A percentile compares a stretch with the other conserved stretches of the same genome.
Conservation (phyloP, 805 yeast genomes). For the Pichia insulana region DNA sequence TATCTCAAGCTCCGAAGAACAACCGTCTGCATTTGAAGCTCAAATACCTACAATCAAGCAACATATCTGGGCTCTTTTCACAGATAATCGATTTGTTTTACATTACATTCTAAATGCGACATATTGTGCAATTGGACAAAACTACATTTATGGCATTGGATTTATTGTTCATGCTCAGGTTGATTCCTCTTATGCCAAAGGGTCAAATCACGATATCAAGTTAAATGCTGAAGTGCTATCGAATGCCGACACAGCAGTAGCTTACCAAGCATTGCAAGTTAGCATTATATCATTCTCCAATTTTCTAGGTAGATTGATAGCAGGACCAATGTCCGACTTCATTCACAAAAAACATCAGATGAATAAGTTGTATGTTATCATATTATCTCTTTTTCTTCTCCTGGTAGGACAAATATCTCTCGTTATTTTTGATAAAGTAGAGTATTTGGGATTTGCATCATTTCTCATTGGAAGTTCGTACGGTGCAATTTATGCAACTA, state of each 20-base stretch:
- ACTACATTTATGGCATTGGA: slow-evolving; percentile 67
- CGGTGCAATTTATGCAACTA: slow-evolving; percentile 65
- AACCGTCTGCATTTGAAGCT: slow-evolving; percentile 5
- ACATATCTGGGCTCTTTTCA: slow-evolving; percentile 13
- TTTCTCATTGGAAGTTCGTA: slow-evolving; percentile 53
- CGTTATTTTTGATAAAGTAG: slow-evolving; percentile 32
- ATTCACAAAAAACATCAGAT: slow-evolving; percentile 41
- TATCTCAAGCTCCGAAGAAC: neutral
- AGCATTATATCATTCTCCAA: slow-evolving; percentile 57
- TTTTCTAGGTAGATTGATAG: slow-evolving; percentile 51
- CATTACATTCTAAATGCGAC: slow-evolving; percentile 50
- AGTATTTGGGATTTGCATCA: slow-evolving; percentile 41
- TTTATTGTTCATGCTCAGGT: slow-evolving; percentile 50
- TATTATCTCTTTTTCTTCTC: slow-evolving; percentile 32
- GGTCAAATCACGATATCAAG: too few species aligned
- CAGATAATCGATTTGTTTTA: slow-evolving; percentile 34
- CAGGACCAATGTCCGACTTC: slow-evolving; percentile 62
- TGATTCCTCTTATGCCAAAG: slow-evolving; percentile 13
- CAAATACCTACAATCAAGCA: slow-evolving; percentile 15
- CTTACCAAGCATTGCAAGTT: slow-evolving; percentile 63
- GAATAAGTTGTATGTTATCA: slow-evolving; percentile 61
- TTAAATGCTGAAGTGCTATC: too few species aligned
- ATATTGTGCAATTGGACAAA: slow-evolving; percentile 58
- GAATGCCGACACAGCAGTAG: slow-evolving; percentile 31
- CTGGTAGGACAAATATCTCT: slow-evolving; percentile 31